phyloP scores from a whole-genome alignment of 1,139 yeast species.

The Taphrina populina region DNA sequence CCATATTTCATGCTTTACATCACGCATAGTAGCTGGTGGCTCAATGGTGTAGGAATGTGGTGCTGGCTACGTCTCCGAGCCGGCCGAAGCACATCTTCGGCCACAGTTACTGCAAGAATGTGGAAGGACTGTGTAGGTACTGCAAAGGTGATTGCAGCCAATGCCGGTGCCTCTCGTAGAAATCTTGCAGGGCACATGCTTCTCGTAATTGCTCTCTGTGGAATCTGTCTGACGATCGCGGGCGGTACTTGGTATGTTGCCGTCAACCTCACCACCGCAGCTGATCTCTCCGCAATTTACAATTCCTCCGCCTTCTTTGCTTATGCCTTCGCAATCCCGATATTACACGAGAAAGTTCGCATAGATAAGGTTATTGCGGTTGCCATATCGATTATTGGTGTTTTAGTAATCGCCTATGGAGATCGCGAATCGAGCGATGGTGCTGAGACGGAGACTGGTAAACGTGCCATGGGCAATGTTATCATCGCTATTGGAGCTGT shows the following conservation, averaged over 20 bases:
- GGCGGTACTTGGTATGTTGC: conserved; percentile 87
- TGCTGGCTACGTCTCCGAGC: conserved; percentile 40
- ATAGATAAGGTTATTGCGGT: conserved; percentile 70
- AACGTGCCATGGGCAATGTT: conserved; percentile 67
- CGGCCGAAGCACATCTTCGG: conserved; percentile 69
- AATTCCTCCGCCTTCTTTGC: conserved; percentile 89
- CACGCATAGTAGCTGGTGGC: conserved; percentile 80
- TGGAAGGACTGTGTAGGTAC: conserved; percentile 39
- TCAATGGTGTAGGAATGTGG: conserved; percentile 32
- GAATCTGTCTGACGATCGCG: conserved; percentile 63
- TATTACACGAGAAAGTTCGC: conserved; percentile 63
- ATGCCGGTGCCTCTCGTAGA: conserved; percentile 46
- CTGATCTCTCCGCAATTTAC: conserved; percentile 86
- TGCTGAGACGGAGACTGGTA: conserved; percentile 51
- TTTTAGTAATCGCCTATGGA: conserved; percentile 73
- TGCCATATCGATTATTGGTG: conserved; percentile 68
- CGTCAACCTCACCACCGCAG: conserved; percentile 68
- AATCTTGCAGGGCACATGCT: conserved; percentile 57
- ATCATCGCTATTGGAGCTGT: conserved; percentile 77
- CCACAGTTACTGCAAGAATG: conserved; percentile 42
- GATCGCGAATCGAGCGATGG: conserved; percentile 44
- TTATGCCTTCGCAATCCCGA: conserved; percentile 75
- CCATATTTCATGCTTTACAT: conserved; percentile 66
- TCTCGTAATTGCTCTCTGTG: conserved; percentile 47
- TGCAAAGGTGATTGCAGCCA: conserved; percentile 37